Evolutionary conservation across 441 rosid genomes (phyloP), one percentile per base, ranked within the genome.

Genomic region (Eutrema salsugineum): DNA sequence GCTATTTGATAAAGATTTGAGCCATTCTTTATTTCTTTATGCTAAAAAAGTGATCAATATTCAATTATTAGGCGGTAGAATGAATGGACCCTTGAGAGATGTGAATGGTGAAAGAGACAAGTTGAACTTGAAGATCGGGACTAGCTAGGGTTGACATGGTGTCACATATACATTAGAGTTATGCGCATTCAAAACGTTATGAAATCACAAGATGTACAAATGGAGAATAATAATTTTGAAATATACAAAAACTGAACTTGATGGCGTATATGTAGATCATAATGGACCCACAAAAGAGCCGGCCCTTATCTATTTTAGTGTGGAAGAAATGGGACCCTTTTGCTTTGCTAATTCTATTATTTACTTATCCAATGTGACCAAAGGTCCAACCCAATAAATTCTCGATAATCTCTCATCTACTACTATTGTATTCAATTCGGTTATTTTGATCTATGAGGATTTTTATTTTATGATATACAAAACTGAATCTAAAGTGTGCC

Each of bases 201-300:
- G 14, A 47, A 39, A 58, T 6, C 14, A 57, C 2, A 24, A 24
- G 27, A n/a, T 30, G 11, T 32, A 57, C 28, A 35, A 38, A 60
- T 27, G 15, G 12, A 16, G 16, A 60, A 39, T 22, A 55, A 42
- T 22, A 55, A 42, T n/a, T 35, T 27, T 27, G 50, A 71, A 43
- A 32, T 48, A 36, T 53, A 51, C 42, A 0, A 24, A 47, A 36
- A 28, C 8, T 15, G 8, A 47, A n/a, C 49, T 2, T 27, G 32
- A 72, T 36, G 44, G 46, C 64, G 40, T 28, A 30, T 44, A 71
- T 79, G 57, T 28, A 30, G 53, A 71, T 79, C 66, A 69, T 30
- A 17, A 3, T 60, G 71, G 73, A 74, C 77, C 77, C 63, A 44
- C 27, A 15, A 54, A 72, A 35, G 22, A 48, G 71, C 79, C 79